These are phyloP conservation scores for Suhomyces emberorum DNA, from an alignment of 805 yeast species.

Conservation along the genomic window DNA sequence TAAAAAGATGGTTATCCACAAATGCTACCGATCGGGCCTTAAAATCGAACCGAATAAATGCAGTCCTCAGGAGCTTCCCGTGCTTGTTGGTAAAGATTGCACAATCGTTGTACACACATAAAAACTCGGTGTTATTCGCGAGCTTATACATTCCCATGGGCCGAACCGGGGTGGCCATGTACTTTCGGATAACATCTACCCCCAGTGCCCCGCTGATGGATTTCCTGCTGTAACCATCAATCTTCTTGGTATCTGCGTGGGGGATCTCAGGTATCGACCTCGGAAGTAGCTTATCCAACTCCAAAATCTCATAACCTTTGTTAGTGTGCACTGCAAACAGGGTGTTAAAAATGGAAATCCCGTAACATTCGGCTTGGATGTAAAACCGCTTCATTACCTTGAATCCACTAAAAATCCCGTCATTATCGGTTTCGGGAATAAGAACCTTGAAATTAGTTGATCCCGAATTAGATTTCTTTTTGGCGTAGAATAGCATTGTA, in stretches of 20 bases:
- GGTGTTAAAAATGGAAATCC: constrained; percentile 60
- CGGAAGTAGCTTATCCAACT: constrained; percentile 55
- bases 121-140: constrained; percentile 45
- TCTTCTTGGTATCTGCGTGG: constrained; percentile 15
- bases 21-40: constrained; percentile 37
- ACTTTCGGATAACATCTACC: constrained; percentile 39
- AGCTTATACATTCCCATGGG: constrained; percentile 67
- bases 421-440: constrained; percentile 54
- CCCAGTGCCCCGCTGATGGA: constrained; percentile 11
- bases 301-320: constrained; percentile 64
- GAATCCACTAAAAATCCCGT: constrained; percentile 41
- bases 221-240: constrained; percentile 31
- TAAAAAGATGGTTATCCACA: constrained; percentile 28
- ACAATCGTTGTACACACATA: constrained; percentile 67
- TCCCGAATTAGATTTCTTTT: constrained; percentile 45
- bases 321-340: constrained; percentile 65
- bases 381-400: constrained; percentile 43
- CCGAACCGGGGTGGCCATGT: constrained; percentile 37
- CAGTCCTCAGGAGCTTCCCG: constrained; percentile 49
- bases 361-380: constrained; percentile 54
- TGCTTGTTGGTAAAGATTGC: constrained; percentile 62
- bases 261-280: constrained; percentile 56
- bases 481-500: constrained; percentile 55
- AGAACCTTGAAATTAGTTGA: constrained; percentile 54
- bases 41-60: constrained; percentile 42